phyloP scores from a whole-genome alignment of 2,329 filamentous ascomycete species.

The Pezicula carpinea region DNA sequence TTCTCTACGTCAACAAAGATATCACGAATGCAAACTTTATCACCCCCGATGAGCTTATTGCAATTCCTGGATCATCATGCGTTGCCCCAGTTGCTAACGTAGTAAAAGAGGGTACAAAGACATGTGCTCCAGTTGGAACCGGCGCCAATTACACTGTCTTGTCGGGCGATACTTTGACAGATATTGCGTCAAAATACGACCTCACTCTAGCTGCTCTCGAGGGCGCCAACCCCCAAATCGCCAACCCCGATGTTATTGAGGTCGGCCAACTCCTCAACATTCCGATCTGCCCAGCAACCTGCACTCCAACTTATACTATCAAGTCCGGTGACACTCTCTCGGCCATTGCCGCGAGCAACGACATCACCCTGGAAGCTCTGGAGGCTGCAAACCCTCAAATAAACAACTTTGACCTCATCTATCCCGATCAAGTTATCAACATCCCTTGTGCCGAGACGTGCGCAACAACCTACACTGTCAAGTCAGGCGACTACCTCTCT shows the following conservation, averaged over 20 bases:
- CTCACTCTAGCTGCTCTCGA: constrained; percentile 4
- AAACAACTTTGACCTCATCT: no score
- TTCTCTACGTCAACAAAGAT: not conserved
- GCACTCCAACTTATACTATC: not conserved
- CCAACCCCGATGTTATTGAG: constrained; percentile 2
- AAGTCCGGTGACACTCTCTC: no score
- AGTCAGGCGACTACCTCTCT: no score
- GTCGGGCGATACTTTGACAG: constrained; percentile 1
- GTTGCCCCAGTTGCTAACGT: not conserved
- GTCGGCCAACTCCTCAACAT: constrained; percentile 1
- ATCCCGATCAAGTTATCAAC: no score
- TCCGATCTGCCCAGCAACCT: not conserved
- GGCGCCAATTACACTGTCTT: constrained; percentile 1
- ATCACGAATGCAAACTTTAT: not conserved
- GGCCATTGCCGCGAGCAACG: no score
- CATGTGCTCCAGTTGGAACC: not conserved
- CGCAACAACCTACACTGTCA: no score
- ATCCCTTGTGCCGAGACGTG: no score
- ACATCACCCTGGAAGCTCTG: no score
- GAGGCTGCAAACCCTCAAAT: no score
- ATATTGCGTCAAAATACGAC: constrained; percentile 1
- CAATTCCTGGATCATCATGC: not conserved
- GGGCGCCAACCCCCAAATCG: constrained; percentile 2
- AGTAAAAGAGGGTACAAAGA: not conserved
- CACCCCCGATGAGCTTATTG: not conserved